Base-by-base conservation (phyloP, 306 rosid genomes). In the Hippophae gyantsensis region DNA sequence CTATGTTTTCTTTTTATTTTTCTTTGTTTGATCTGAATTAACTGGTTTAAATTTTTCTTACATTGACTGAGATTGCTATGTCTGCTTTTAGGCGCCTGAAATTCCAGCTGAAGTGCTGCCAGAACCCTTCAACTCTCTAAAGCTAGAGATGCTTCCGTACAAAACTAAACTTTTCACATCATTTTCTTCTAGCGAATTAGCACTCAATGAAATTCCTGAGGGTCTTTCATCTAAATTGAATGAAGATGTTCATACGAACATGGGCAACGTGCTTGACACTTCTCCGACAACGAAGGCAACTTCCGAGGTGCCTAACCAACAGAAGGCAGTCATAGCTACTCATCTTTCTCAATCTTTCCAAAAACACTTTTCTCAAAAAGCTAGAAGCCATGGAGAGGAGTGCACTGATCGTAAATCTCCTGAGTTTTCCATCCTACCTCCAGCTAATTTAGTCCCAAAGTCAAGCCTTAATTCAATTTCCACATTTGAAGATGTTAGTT, bases 31-130 rank as follows among this genome's bases (percentile, higher is more conserved):
- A 18, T 18, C 23, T 18, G 23, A 18, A 18, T 18, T 18, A 18
- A 18, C 23, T 18, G 23, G 23, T 18, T 18, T 18, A 18, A 18
- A 18, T 0, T 32, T 32, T 32, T 45, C 40, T 58, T 42, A 26
- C 51, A 61, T 71, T 25, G 47, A 64, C 72, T 75, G 49, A 74
- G 57, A 13, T 8, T 32, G 38, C 3, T 32, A 64, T 50, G 65
- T 74, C 51, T 66, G 23, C 46, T 8, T 82, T n/a, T 44, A 88
- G 99, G 83, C 56, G 66, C 67, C 65, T 63, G 95, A 85, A 69
- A 69, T 92, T 69, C 99, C 99, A 14, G 83, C 73, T 73, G 90
- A 56, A 58, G 40, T 12, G 14, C 66, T 92, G 78, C 99, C 99
- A 0, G 84, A 74, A 62, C 92, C 89, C 62, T 88, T 87, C 85